Percentiles rank a stretch among this genome's conserved stretches.
Conservation (phyloP, 2,329 filamentous ascomycete genomes). For the Nakataea oryzae region DNA sequence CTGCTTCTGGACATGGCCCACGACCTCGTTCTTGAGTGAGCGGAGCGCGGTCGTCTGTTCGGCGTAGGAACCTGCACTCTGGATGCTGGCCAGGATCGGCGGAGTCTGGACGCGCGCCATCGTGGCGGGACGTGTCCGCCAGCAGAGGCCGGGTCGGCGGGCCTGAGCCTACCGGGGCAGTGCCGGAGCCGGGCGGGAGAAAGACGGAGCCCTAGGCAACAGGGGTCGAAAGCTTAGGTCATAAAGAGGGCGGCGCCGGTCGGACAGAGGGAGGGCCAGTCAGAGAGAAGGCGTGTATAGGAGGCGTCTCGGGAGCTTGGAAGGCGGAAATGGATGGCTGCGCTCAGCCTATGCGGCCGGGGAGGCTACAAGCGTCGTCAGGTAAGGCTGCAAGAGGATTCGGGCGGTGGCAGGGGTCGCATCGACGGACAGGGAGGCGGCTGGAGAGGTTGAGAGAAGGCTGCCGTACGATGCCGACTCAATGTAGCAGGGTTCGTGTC, state of each 20-base stretch:
- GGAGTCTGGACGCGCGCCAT: constrained; percentile 46
- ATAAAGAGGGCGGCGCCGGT: background rate
- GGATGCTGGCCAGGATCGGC: constrained; percentile 46
- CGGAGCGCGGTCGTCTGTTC: constrained; percentile 54
- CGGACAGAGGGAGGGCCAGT: no score
- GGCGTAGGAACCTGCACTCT: constrained; percentile 36
- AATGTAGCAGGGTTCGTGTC: background rate
- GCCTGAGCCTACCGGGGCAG: background rate
- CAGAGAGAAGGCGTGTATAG: no score
- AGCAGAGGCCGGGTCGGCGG: background rate
- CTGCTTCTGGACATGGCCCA: constrained; percentile 83
- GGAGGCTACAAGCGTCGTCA: background rate
- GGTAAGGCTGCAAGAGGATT: background rate
- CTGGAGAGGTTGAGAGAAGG: background rate
- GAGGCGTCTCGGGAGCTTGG: no score
- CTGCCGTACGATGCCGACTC: background rate
- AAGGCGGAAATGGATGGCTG: background rate
- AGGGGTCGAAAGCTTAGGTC: background rate
- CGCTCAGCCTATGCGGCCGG: no score
- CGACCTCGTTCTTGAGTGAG: constrained; percentile 75
- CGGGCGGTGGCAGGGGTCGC: no score
- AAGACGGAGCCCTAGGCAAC: no score
- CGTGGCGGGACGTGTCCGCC: constrained; percentile 6
- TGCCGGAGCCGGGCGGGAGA: background rate
- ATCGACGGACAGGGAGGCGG: no score